Conservation (phyloP, 805 yeast genomes). For the Kluyveromyces lactis region DNA sequence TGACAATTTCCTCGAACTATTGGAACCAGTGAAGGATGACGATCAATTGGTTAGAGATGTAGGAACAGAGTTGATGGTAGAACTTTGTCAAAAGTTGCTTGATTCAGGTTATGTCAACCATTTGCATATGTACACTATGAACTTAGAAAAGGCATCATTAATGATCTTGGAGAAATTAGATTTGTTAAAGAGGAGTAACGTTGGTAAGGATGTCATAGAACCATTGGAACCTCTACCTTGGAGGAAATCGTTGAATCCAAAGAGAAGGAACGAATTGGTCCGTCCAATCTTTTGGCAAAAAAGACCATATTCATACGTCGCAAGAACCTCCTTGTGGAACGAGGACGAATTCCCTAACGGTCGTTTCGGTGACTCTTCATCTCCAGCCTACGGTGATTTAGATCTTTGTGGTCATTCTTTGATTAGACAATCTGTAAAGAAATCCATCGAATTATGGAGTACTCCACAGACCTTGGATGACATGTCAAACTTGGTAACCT, state of each 20-base stretch:
- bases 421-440: slow-evolving; percentile 73
- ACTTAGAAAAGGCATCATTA: slow-evolving; percentile 81
- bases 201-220: slow-evolving; percentile 4
- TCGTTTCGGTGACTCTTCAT: slow-evolving; percentile 95
- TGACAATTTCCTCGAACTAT: slow-evolving; percentile 51
- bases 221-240: slow-evolving; percentile 52
- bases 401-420: slow-evolving; percentile 74
- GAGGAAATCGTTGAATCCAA: slow-evolving; percentile 82
- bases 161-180: slow-evolving; percentile 76
- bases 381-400: slow-evolving; percentile 93
- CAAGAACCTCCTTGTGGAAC: slow-evolving; percentile 77
- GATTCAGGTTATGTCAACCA: slow-evolving; percentile 72
- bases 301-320: slow-evolving; percentile 80
- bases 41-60: slow-evolving; percentile 79
- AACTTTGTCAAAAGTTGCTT: slow-evolving; percentile 69
- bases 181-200: slow-evolving; percentile 34
- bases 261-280: slow-evolving; percentile 69
- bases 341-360: slow-evolving; percentile 97
- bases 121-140: slow-evolving; percentile 95
- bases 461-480: slow-evolving; percentile 55
- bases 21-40: slow-evolving; percentile 83
- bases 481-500: slow-evolving; percentile 51
- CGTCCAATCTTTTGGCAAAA: slow-evolving; percentile 96
- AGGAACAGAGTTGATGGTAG: slow-evolving; percentile 75
- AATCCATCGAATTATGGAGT: slow-evolving; percentile 85